phyloP scores from a whole-genome alignment of 768 basidiomycete genomes.

The Boletus tomentosulus region DNA sequence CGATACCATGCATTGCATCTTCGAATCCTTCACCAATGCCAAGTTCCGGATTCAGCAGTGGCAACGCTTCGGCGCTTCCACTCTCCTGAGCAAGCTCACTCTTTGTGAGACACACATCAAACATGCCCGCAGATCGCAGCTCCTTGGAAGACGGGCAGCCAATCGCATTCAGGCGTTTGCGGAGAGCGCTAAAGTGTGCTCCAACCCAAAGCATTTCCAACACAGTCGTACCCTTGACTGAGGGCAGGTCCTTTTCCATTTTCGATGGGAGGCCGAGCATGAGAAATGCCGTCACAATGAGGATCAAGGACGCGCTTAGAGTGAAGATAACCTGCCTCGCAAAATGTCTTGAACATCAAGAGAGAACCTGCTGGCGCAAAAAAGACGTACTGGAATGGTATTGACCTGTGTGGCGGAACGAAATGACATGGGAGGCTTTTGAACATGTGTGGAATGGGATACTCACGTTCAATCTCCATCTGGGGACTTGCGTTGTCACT shows the following conservation, averaged over 20 bases:
- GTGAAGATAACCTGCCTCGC: background rate
- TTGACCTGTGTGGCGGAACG: background rate
- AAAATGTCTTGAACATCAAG: background rate
- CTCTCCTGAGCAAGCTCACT: background rate
- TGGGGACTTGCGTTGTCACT: background rate
- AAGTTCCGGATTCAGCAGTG: background rate
- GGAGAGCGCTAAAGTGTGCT: background rate
- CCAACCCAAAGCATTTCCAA: background rate
- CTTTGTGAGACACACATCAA: background rate
- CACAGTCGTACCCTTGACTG: background rate
- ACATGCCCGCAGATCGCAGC: background rate
- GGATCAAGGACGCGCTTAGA: background rate
- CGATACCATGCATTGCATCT: background rate
- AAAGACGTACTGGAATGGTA: background rate
- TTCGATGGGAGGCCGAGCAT: background rate
- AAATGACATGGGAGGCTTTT: no score
- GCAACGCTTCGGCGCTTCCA: background rate
- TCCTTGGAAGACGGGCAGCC: background rate
- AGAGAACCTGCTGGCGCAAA: background rate
- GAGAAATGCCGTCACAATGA: background rate
- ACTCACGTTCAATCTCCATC: constrained; percentile 1
- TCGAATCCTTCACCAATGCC: background rate
- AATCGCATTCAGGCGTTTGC: background rate
- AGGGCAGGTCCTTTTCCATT: background rate
- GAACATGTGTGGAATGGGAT: background rate